Conservation (phyloP, 441 rosid species). For the Dalechampia spathulata region DNA sequence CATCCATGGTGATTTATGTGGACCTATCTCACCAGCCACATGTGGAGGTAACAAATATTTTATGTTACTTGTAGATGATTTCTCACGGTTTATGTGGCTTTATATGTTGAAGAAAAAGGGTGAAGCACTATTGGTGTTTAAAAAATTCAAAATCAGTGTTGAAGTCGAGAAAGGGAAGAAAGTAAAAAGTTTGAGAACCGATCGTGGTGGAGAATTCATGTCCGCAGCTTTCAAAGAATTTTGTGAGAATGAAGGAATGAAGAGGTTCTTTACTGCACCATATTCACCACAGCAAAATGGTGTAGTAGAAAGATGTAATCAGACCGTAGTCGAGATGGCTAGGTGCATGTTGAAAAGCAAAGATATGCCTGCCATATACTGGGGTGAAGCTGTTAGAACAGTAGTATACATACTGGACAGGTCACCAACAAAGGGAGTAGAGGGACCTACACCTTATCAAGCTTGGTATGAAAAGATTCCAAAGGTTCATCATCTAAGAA, state of each 20-base stretch:
- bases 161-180: not conserved
- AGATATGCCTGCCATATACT: not conserved
- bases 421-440: not conserved
- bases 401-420: not conserved
- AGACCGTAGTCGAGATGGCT: not conserved
- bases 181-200: not conserved
- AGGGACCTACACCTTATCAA: not conserved
- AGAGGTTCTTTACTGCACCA: no score
- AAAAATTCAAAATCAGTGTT: not conserved
- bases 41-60: conserved; percentile 1
- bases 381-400: not conserved
- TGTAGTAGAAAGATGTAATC: no score
- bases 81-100: not conserved
- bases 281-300: no score
- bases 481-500: not conserved
- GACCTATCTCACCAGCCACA: not conserved
- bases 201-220: no score
- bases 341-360: not conserved
- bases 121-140: not conserved
- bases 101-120: not conserved
- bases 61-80: not conserved
- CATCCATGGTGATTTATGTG: not conserved
- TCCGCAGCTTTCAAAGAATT: no score
- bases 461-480: not conserved
- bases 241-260: no score